Conservation (phyloP, 495 filamentous ascomycete species). For the Xylaria intraflava region DNA sequence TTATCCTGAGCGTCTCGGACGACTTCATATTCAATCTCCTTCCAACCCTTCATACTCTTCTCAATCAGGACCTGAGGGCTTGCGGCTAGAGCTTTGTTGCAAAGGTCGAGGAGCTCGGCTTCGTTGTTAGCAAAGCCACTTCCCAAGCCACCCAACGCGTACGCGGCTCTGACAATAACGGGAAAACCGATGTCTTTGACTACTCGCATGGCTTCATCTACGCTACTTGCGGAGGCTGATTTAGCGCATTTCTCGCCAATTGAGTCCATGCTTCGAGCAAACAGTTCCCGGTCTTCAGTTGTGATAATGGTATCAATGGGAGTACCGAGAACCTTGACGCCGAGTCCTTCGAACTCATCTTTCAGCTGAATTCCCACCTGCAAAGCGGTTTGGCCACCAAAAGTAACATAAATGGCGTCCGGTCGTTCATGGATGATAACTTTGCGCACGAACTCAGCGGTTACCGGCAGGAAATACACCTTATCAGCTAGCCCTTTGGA, state of each 20-base stretch:
- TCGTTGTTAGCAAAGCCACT: constrained; percentile 94
- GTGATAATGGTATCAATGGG: constrained; percentile 98
- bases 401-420: constrained; percentile 93
- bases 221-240: constrained; percentile 79
- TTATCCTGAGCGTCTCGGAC: constrained; percentile 94
- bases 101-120: constrained; percentile 80
- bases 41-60: constrained; percentile 99
- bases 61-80: constrained; percentile 96
- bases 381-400: constrained; percentile 92
- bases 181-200: constrained; percentile 90
- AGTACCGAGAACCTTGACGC: constrained; percentile 90
- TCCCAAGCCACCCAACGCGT: constrained; percentile 89
- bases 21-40: constrained; percentile 98
- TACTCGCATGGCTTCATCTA: constrained; percentile 77
- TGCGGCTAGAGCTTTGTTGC: constrained; percentile 87
- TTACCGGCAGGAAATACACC: constrained; percentile 96
- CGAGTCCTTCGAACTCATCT: constrained; percentile 85
- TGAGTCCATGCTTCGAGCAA: constrained; percentile 95
- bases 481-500: constrained; percentile 96
- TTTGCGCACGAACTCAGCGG: constrained; percentile 93
- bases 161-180: constrained; percentile 94
- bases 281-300: constrained; percentile 94
- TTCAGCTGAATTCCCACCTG: constrained; percentile 94
- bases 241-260: constrained; percentile 98
- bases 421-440: constrained; percentile 89